Evolutionary conservation across 805 yeast species (phyloP).

Genomic region (Metschnikowia vanudenii): DNA sequence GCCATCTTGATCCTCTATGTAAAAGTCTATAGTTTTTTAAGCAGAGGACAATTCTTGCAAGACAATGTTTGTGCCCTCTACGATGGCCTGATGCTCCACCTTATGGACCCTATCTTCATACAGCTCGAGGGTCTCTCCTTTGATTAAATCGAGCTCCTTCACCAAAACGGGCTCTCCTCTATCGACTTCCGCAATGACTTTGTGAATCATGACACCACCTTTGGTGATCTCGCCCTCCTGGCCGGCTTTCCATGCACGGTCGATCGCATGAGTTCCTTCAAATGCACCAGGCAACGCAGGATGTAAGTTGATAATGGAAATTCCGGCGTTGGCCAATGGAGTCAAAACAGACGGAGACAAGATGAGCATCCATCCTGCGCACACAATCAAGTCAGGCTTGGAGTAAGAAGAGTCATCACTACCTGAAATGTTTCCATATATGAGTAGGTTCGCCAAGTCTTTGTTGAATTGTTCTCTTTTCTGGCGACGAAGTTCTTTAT

Average conservation of each 20-base stretch:
- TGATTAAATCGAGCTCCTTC: conserved; percentile 66
- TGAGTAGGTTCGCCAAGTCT: conserved; percentile 70
- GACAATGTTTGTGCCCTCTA: conserved; percentile 79
- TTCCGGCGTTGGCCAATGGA: conserved; percentile 56
- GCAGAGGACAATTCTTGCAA: conserved; percentile 33
- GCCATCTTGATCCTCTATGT: too few relatives aligned
- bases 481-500: conserved; percentile 51
- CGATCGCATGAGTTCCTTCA: conserved; percentile 96
- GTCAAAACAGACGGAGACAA: conserved; percentile 72
- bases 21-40: background rate
- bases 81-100: conserved; percentile 87
- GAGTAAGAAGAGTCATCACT: conserved; percentile 28
- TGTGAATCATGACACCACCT: conserved; percentile 96
- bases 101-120: conserved; percentile 83
- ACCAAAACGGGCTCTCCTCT: conserved; percentile 88
- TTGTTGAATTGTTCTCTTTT: conserved; percentile 73
- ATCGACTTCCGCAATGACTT: conserved; percentile 95
- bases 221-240: conserved; percentile 71
- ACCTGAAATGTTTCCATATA: conserved; percentile 47
- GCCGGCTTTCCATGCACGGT: conserved; percentile 94
- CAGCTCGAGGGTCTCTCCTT: conserved; percentile 72
- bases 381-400: conserved; percentile 83
- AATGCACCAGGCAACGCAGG: conserved; percentile 97
- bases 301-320: conserved; percentile 88
- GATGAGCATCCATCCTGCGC: conserved; percentile 99